Conservation (phyloP, 805 yeast genomes). For the Ascoidea asiatica region DNA sequence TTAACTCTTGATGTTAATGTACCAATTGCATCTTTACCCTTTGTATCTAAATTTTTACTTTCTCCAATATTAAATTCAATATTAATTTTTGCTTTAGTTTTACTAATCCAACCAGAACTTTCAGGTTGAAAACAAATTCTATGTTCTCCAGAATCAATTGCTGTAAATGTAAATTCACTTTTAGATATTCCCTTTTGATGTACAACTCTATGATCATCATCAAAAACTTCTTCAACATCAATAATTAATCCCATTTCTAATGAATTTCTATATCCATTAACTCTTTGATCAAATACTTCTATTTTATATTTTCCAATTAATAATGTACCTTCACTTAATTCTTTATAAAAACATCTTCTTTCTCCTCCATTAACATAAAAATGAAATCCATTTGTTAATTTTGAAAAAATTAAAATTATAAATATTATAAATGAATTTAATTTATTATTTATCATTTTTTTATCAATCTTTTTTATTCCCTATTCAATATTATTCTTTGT, state of each 20-base stretch:
- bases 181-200: constrained; percentile 50
- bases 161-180: constrained; percentile 64
- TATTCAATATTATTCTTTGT: no score
- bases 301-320: constrained; percentile 36
- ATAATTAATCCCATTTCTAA: constrained; percentile 24
- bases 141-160: constrained; percentile 68
- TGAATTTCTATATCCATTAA: constrained; percentile 21
- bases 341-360: constrained; percentile 43
- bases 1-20: constrained; percentile 44
- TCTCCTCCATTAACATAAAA: constrained; percentile 39
- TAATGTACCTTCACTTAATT: constrained; percentile 34
- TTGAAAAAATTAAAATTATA: no score
- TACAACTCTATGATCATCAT: constrained; percentile 63
- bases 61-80: constrained; percentile 60
- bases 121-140: constrained; percentile 51
- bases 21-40: constrained; percentile 43
- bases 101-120: constrained; percentile 48
- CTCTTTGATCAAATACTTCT: constrained; percentile 26
- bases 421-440: no score
- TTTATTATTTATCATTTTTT: no score
- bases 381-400: constrained; percentile 26
- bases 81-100: constrained; percentile 39
- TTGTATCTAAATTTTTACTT: constrained; percentile 52
- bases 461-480: no score
- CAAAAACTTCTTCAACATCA: constrained; percentile 54